These are phyloP conservation scores for Purpureocillium lavendulum DNA, from an alignment of 2,329 filamentous ascomycete genomes.

Conservation along the genomic window DNA sequence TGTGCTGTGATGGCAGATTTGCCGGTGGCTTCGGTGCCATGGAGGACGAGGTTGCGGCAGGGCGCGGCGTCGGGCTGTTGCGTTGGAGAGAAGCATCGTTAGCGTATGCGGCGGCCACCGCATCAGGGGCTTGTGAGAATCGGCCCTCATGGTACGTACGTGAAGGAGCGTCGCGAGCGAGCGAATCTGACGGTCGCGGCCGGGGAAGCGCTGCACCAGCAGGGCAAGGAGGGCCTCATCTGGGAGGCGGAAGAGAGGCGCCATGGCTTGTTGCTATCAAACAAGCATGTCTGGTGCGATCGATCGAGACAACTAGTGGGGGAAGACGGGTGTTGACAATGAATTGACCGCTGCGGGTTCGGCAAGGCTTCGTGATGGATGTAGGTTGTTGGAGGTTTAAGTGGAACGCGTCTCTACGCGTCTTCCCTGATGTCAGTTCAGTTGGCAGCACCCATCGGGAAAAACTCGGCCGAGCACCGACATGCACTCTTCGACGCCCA, in stretches of 20 bases:
- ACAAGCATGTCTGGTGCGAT: not conserved
- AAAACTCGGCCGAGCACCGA: not conserved
- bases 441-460: not conserved
- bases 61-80: conserved; percentile 55
- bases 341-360: no score
- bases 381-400: not conserved
- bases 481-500: not conserved
- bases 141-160: conserved; percentile 22
- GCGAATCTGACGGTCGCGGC: conserved; percentile 51
- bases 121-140: not conserved
- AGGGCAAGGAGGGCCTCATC: conserved; percentile 40
- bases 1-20: conserved; percentile 65
- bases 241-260: conserved; percentile 40
- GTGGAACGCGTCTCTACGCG: conserved; percentile 1
- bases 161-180: conserved; percentile 46
- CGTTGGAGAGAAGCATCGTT: not conserved
- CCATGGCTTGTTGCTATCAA: conserved; percentile 19
- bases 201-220: conserved; percentile 42
- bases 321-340: no score
- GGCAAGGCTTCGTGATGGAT: no score
- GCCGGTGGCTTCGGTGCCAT: conserved; percentile 81
- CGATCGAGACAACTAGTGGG: not conserved
- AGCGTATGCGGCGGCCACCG: not conserved
- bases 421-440: not conserved
- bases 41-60: conserved; percentile 66